These are phyloP conservation scores for Hysterium pulicare DNA, from an alignment of 2,329 filamentous ascomycete species.

Conservation along the genomic window DNA sequence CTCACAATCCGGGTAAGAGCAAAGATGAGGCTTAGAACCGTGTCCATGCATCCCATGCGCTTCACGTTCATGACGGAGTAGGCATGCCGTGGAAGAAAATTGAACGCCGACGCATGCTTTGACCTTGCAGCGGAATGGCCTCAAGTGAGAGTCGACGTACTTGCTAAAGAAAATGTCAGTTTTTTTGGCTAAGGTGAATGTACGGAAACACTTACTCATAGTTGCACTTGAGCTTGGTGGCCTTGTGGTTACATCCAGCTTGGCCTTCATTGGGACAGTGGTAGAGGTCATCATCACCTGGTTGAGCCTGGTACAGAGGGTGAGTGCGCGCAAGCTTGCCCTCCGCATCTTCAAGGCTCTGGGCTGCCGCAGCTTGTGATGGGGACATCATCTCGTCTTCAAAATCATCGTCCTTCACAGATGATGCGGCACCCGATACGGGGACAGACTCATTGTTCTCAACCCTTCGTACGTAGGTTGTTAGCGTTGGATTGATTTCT, in stretches of 20 bases:
- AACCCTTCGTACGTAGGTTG: slow-evolving; percentile 12
- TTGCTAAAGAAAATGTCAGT: slow-evolving; percentile 61
- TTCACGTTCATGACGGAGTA: slow-evolving; percentile 91
- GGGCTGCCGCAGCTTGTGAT: slow-evolving; percentile 27
- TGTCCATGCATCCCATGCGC: slow-evolving; percentile 95
- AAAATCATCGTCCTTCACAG: slow-evolving; percentile 25
- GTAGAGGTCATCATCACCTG: slow-evolving; percentile 74
- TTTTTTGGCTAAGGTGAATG: slow-evolving; percentile 2
- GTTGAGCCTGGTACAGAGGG: slow-evolving; percentile 65
- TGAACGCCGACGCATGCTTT: slow-evolving; percentile 77
- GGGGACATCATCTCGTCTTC: slow-evolving; percentile 20
- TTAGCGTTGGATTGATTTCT: neutral
- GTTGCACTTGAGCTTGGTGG: slow-evolving; percentile 97
- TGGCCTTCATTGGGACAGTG: slow-evolving; percentile 83
- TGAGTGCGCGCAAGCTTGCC: slow-evolving; percentile 50
- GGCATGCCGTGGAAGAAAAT: slow-evolving; percentile 92
- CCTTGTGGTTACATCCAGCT: slow-evolving; percentile 78
- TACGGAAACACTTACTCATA: slow-evolving; percentile 72
- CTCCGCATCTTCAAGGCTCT: slow-evolving; percentile 36
- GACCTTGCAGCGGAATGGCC: slow-evolving; percentile 93
- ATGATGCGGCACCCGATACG: slow-evolving; percentile 21
- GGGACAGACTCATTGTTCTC: slow-evolving; percentile 26
- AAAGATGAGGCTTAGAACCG: slow-evolving; percentile 87
- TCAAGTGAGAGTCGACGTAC: slow-evolving; percentile 93
- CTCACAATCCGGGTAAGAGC: slow-evolving; percentile 83